These are phyloP conservation scores for Linderniella brevidens DNA, from an alignment of 257 asterid species.

Conservation along the genomic window DNA sequence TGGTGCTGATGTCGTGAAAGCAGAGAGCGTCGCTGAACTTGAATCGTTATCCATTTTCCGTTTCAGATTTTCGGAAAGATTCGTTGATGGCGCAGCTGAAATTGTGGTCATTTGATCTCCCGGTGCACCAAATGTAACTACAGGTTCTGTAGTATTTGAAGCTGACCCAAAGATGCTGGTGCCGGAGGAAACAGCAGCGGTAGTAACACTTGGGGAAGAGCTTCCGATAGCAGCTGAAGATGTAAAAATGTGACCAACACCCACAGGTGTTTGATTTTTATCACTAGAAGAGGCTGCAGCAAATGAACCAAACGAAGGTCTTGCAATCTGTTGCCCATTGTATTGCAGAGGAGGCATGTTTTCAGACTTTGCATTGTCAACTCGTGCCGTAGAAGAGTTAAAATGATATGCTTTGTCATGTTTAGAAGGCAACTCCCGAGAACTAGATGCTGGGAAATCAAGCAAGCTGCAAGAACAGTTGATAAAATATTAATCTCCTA, in stretches of 20 bases:
- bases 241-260: too few species aligned
- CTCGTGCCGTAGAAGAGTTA: conserved; percentile 9
- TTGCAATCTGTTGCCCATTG: too few species aligned
- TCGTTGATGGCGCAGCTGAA: conserved; percentile 23
- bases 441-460: conserved; percentile 13
- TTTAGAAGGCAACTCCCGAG: conserved; percentile 12
- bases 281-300: conserved; percentile 11
- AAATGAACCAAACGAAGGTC: too few species aligned
- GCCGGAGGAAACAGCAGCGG: conserved; percentile 15
- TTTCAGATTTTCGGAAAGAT: conserved; percentile 14
- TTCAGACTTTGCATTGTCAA: conserved; percentile 15
- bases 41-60: conserved; percentile 14
- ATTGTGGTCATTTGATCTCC: conserved; percentile 11
- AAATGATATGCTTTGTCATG: conserved; percentile 14
- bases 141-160: conserved; percentile 15
- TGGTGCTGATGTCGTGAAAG: conserved; percentile 17
- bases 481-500: neutral
- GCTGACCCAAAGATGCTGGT: conserved; percentile 16
- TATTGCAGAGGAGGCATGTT: too few species aligned
- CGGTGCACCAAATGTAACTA: conserved; percentile 23
- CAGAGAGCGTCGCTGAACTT: conserved; percentile 10
- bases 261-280: too few species aligned
- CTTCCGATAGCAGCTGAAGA: conserved; percentile 15
- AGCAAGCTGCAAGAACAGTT: conserved; percentile 28
- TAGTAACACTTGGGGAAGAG: conserved; percentile 13